These are phyloP conservation scores for Closterium sp. DNA, from an alignment of 139 green algal genomes.

Conservation along the genomic window DNA sequence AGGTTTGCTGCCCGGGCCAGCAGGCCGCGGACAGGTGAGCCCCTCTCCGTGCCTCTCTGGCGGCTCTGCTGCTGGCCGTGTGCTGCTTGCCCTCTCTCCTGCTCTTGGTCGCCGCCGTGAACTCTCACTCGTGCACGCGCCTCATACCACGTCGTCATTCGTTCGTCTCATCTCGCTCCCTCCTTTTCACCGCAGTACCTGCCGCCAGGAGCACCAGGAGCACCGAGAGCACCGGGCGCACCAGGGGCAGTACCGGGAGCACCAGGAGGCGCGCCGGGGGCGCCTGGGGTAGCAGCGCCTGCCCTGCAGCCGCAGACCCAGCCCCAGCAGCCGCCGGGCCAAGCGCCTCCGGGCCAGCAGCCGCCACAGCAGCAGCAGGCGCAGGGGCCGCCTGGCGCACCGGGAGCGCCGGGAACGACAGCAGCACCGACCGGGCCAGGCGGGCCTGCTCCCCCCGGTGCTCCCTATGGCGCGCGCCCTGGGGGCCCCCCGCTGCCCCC, in stretches of 20 bases:
- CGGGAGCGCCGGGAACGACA: background rate
- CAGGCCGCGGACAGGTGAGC: background rate
- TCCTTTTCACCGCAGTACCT: background rate
- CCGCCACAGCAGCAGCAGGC: background rate
- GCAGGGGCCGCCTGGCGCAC: no score
- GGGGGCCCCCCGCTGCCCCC: background rate
- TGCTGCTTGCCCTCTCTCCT: no score
- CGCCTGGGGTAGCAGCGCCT: background rate
- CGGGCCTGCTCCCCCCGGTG: background rate
- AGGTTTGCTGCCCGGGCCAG: background rate
- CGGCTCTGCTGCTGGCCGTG: no score
- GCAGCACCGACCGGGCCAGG: background rate
- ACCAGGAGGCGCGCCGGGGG: background rate
- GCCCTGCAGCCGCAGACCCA: background rate
- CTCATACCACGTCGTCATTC: no score
- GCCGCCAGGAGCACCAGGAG: background rate
- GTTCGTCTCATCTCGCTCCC: no score
- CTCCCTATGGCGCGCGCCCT: background rate
- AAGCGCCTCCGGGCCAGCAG: constrained; percentile 5
- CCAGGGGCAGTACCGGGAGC: background rate
- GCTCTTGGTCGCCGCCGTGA: no score
- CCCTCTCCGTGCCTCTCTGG: background rate
- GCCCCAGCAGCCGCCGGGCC: background rate
- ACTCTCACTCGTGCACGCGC: no score
- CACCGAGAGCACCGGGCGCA: no score